phyloP scores from a whole-genome alignment of 495 filamentous ascomycete species.

The Tuber umbilicatum region DNA sequence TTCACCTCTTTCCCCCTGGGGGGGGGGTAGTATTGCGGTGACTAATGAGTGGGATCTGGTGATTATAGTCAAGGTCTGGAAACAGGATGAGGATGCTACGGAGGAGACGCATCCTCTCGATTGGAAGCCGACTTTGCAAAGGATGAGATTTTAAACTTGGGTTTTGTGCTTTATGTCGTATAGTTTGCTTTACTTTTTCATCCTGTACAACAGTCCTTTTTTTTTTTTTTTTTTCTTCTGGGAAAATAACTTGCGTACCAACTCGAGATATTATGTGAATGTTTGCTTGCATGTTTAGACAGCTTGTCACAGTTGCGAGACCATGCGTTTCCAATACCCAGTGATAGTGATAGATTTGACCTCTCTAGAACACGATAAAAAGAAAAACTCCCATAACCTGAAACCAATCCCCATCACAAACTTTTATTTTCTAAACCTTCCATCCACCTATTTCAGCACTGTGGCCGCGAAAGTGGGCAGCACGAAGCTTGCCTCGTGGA shows the following conservation, averaged over 20 bases:
- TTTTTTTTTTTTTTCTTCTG: background rate
- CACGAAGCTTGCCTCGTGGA: conserved; percentile 89
- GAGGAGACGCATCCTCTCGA: conserved; percentile 85
- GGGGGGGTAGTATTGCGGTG: background rate
- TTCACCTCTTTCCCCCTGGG: background rate
- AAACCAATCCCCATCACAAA: conserved; percentile 6
- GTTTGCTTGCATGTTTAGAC: background rate
- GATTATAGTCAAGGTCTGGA: conserved; percentile 82
- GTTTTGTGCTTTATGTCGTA: background rate
- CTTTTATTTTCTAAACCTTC: conserved; percentile 9
- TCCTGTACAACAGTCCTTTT: background rate
- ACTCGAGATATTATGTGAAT: background rate
- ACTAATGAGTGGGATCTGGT: background rate
- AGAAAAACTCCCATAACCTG: background rate
- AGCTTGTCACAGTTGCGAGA: background rate
- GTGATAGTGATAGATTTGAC: conserved; percentile 12
- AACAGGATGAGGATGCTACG: conserved; percentile 79
- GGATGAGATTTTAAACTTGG: conserved; percentile 24
- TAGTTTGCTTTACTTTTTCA: background rate
- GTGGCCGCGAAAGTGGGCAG: conserved; percentile 85
- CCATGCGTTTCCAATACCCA: background rate
- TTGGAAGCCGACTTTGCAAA: conserved; percentile 73
- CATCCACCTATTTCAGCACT: conserved; percentile 54
- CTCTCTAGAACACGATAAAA: background rate
- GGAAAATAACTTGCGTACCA: background rate